Evolutionary conservation across 192 early-diverging fungal species (phyloP), one percentile per base, ranked within the genome.

Genomic region (Coemansia erecta): DNA sequence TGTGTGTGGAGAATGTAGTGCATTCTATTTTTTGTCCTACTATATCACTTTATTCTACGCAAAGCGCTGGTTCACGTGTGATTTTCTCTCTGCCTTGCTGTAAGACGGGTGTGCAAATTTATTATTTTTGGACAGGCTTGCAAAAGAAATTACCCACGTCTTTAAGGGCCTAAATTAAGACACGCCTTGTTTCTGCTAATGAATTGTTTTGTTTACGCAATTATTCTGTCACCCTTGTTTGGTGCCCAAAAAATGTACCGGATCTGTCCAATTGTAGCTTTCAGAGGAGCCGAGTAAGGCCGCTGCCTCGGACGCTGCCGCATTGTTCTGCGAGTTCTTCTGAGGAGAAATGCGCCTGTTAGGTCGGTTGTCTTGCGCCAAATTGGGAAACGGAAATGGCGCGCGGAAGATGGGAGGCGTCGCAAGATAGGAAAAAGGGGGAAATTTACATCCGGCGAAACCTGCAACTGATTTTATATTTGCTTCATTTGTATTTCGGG

Each of bases 271-370:
- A 58, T 47, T 75, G 59, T 75, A 75, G 72, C 66, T 75, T 28
- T 46, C 73, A 5, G 73, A 76, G 62, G 73, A 76, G 33, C 66
- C 73, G 35, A 44, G 45, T 8, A 65, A 63, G 43, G 63, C 66
- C 2, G 64, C 56, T 21, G 60, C 58, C 5, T 69, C 73, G 41
- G 63, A 76, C 11, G 69, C 69, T 44, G 73, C 73, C 10, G 67
- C 67, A 22, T 24, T 76, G 63, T 76, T 76, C 26, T 60, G 63
- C 43, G 59, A 76, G 55, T 76, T 58, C 23, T 76, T 66, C 53
- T 64, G 46, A 37, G 35, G 35, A 37, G 35, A 37, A 37, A 37
- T 37, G 3, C 35, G 8, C 8, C 35, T 37, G 8, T 9, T 7
- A 2, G 8, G 35, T 37, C 8, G 35, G 35, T 37, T 37, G 35